Base-by-base conservation (phyloP, 768 basidiomycete species). In the Leccinum disarticulatum region DNA sequence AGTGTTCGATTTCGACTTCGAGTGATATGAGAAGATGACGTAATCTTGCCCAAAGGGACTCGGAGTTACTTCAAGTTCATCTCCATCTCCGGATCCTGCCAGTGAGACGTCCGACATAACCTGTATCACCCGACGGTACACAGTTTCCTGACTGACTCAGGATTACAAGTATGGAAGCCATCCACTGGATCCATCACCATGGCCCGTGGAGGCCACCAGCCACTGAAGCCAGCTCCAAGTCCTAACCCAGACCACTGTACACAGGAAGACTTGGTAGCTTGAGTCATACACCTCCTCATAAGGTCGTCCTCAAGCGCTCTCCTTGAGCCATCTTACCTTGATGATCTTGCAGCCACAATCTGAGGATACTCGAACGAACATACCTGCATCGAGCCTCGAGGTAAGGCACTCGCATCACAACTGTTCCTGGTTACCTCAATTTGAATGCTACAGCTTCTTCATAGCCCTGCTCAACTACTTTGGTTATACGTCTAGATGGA, bases 401-500 rank as follows among this genome's bases (percentile, higher is more conserved):
- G 83, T 83, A 58, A 43, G 31, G 75, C 59, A 28, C 41, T 10
- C 3, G 19, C 7, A 19, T 22, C 4, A 11, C 19, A n/a, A 31
- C 19, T 13, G 5, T 56, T 41, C 35, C 27, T 38, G 14, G 13
- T 17, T 31, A 9, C 14, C 22, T 46, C 25, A 15, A 33, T 22
- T 35, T 6, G 28, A 41, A 46, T 52, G 41, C 52, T 0, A 10
- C 52, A 84, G 83, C 64, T 83, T 87, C 68, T 74, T 85, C 58
- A 69, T 88, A 14, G 80, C 82, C 0, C 87, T 85, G 4, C 76
- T 86, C 63, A 87, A 87, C 70, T 87, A 81, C 75, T 85, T 85
- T 69, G 86, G 87, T 66, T 74, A 77, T 86, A 88, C 65, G 74
- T 84, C 55, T 83, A 85, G 13, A 78, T 86, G 73, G 85, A 86